A percentile compares a stretch with the other conserved stretches of the same genome.
These are phyloP conservation scores for Xanthoparmelia taractica DNA, from an alignment of 495 filamentous ascomycete species.

Conservation along the genomic window DNA sequence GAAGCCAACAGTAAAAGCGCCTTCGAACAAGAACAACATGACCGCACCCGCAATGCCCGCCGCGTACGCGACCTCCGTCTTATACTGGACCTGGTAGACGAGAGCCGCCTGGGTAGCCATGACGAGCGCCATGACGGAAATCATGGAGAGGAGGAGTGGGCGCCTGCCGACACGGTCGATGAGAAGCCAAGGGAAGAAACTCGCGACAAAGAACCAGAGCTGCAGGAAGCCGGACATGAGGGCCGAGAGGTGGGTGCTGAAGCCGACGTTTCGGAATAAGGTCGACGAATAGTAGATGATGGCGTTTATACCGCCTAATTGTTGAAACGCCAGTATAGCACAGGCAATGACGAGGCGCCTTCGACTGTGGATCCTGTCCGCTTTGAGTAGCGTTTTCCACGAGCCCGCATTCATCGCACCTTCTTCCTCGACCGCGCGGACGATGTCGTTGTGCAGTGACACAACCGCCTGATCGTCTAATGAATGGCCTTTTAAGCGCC, in stretches of 20 bases:
- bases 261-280: slow-evolving; percentile 26
- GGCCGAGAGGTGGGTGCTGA: slow-evolving; percentile 21
- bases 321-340: slow-evolving; percentile 32
- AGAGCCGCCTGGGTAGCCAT: slow-evolving; percentile 25
- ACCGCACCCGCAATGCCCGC: slow-evolving; percentile 22
- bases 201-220: slow-evolving; percentile 30
- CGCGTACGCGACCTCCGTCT: slow-evolving; percentile 11
- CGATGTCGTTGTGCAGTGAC: slow-evolving; percentile 24
- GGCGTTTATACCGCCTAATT: slow-evolving; percentile 32
- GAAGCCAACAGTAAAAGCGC: slow-evolving; percentile 28
- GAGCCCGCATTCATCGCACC: slow-evolving; percentile 22
- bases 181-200: slow-evolving; percentile 25
- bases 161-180: slow-evolving; percentile 30
- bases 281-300: slow-evolving; percentile 29
- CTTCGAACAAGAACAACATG: slow-evolving; percentile 29
- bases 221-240: slow-evolving; percentile 30
- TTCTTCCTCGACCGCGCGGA: slow-evolving; percentile 24
- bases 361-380: slow-evolving; percentile 28
- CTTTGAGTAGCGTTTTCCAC: slow-evolving; percentile 29
- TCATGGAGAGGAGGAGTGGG: slow-evolving; percentile 26
- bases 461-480: slow-evolving; percentile 25
- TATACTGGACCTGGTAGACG: slow-evolving; percentile 23
- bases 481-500: slow-evolving; percentile 25
- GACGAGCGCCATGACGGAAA: slow-evolving; percentile 25
- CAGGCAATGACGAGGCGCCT: slow-evolving; percentile 29